Percentiles rank a stretch among this genome's conserved stretches.
Evolutionary conservation across 345 rosid species (phyloP).

Genomic region (Leavenworthia alabamica): DNA sequence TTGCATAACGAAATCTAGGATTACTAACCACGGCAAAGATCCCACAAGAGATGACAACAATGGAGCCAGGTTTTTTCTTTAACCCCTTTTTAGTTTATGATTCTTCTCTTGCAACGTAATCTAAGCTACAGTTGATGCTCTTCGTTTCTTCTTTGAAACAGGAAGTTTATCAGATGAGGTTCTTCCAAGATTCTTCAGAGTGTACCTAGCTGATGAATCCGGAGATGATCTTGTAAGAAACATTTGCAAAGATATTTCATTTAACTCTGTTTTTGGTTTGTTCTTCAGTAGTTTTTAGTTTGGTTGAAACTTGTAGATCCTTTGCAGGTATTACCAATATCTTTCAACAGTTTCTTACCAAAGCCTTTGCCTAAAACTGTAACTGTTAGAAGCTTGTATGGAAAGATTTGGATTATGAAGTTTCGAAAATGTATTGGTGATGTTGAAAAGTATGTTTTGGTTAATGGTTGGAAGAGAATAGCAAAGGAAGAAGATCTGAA

Average conservation of each 20-base stretch:
- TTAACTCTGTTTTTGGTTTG: not conserved
- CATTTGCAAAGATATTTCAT: not conserved
- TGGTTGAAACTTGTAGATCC: not conserved
- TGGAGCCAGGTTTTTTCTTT: slow-evolving; percentile 1
- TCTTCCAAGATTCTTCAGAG: slow-evolving; percentile 15
- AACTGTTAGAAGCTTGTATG: slow-evolving; percentile 2
- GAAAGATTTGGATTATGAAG: not conserved
- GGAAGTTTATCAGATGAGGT: not conserved
- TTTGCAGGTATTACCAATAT: slow-evolving; percentile 1
- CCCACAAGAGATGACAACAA: not conserved
- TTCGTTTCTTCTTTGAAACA: not conserved
- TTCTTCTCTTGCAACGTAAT: not conserved
- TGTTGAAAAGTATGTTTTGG: not conserved
- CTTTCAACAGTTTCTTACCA: not conserved
- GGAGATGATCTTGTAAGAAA: slow-evolving; percentile 11
- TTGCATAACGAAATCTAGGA: not conserved
- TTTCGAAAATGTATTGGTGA: not conserved
- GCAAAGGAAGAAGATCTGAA: not conserved
- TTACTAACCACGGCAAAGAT: not conserved
- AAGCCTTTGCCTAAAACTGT: not conserved
- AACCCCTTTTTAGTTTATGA: not conserved
- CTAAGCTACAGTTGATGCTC: not conserved
- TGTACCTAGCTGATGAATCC: not conserved
- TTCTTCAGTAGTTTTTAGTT: not conserved
- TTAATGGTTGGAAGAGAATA: slow-evolving; percentile 10